Conservation (phyloP, 1,284 basidiomycete species). For the Boletus chippewaensis region DNA sequence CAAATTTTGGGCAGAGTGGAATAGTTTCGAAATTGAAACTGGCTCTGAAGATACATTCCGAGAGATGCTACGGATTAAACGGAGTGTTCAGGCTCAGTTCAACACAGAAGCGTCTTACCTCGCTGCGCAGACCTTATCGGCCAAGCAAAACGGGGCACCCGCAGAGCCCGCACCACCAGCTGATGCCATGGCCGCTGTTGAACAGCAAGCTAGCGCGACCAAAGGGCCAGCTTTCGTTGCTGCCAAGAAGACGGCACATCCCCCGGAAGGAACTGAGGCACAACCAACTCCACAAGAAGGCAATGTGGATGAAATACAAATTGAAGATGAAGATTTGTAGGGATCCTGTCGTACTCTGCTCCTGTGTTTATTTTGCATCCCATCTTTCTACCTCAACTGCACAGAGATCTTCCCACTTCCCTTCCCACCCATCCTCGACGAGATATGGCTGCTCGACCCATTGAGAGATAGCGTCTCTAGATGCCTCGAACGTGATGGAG, state of each 20-base stretch:
- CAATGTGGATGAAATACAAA: conserved; percentile 78
- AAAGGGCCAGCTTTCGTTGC: conserved; percentile 62
- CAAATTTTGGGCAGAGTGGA: conserved; percentile 97
- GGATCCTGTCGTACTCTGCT: conserved; percentile 13
- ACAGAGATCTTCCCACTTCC: conserved; percentile 70
- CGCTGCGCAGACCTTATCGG: conserved; percentile 76
- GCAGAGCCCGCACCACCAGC: conserved; percentile 52
- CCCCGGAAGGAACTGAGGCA: conserved; percentile 29
- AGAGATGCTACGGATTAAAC: conserved; percentile 97
- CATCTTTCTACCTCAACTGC: conserved; percentile 66
- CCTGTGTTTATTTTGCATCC: conserved; percentile 35
- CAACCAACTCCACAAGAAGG: conserved; percentile 31
- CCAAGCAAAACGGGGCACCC: conserved; percentile 48
- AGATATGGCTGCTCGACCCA: conserved; percentile 65
- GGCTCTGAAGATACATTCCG: conserved; percentile 98
- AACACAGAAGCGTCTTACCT: conserved; percentile 93
- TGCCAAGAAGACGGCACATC: conserved; percentile 44
- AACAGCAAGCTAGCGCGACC: conserved; percentile 40
- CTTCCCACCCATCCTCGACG: conserved; percentile 60
- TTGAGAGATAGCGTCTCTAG: conserved; percentile 49
- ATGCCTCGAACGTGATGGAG: conserved; percentile 58
- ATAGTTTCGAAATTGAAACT: conserved; percentile 94
- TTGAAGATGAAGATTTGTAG: conserved; percentile 65
- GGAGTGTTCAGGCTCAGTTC: conserved; percentile 96
- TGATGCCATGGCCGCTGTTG: conserved; percentile 68